Conservation (phyloP, 2,329 filamentous ascomycete genomes). For the Orbilia javanica region DNA sequence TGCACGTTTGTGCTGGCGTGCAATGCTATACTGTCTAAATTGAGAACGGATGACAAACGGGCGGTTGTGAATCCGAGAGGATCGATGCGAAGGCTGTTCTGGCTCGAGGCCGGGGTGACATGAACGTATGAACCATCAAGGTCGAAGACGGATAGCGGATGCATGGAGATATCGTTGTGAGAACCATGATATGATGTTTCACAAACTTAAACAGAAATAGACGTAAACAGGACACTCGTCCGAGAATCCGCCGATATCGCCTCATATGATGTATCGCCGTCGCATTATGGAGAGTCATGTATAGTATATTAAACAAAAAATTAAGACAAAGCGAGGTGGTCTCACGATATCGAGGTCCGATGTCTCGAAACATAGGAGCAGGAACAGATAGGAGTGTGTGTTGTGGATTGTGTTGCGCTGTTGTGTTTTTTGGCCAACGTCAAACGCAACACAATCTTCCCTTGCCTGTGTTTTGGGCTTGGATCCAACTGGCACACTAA, state of each 20-base stretch:
- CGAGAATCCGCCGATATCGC: not conserved
- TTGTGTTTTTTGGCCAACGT: not conserved
- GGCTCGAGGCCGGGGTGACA: not conserved
- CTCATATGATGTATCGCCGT: not conserved
- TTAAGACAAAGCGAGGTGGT: not conserved
- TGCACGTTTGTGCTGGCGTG: conserved; percentile 29
- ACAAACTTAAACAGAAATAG: not conserved
- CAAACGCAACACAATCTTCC: not conserved
- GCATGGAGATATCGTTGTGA: conserved; percentile 11
- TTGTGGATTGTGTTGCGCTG: not conserved
- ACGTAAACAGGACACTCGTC: not conserved
- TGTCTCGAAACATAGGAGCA: not conserved
- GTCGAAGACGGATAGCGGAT: conserved; percentile 2
- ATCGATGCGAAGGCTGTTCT: not conserved
- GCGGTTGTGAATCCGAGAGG: conserved; percentile 3
- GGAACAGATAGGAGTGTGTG: not conserved
- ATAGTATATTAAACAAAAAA: not conserved
- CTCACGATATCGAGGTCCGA: not conserved
- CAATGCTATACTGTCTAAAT: not conserved
- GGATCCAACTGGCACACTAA: too few relatives aligned
- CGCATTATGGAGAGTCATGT: not conserved
- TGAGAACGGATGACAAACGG: conserved; percentile 1
- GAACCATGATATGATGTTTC: not conserved
- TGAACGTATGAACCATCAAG: not conserved
- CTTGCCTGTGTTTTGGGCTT: too few relatives aligned